phyloP scores from a whole-genome alignment of 2,329 filamentous ascomycete species.

The Epichloe glyceriae region DNA sequence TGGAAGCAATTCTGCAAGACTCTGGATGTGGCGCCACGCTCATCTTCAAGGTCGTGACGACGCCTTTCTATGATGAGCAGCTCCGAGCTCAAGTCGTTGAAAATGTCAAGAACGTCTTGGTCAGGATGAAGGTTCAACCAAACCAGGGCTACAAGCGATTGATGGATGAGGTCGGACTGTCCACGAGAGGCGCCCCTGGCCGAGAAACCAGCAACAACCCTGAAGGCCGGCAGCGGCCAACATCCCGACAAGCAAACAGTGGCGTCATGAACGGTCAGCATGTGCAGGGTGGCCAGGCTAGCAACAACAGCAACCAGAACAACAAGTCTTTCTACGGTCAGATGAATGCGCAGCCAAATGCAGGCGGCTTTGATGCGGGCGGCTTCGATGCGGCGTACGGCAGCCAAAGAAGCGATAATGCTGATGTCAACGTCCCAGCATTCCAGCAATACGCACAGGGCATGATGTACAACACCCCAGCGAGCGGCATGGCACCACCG shows the following conservation, averaged over 20 bases:
- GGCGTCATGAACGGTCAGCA: slow-evolving; percentile 26
- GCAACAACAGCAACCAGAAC: slow-evolving; percentile 8
- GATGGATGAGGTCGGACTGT: slow-evolving; percentile 96
- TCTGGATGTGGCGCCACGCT: slow-evolving; percentile 85
- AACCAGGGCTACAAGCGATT: slow-evolving; percentile 94
- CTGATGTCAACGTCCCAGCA: slow-evolving; percentile 34
- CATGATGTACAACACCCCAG: slow-evolving; percentile 36
- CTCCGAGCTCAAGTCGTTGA: slow-evolving; percentile 82
- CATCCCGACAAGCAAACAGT: slow-evolving; percentile 38
- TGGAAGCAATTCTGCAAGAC: slow-evolving; percentile 85
- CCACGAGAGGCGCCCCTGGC: slow-evolving; percentile 42
- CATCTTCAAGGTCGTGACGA: slow-evolving; percentile 97
- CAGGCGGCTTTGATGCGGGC: slow-evolving; percentile 36
- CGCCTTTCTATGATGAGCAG: slow-evolving; percentile 89
- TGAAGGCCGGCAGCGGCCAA: slow-evolving; percentile 41
- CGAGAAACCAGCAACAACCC: slow-evolving; percentile 31
- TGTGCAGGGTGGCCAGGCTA: slow-evolving; percentile 24
- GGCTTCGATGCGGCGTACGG: slow-evolving; percentile 40
- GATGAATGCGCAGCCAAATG: slow-evolving; percentile 27
- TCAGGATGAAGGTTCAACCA: slow-evolving; percentile 84
- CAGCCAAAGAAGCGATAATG: slow-evolving; percentile 38
- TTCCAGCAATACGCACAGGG: slow-evolving; percentile 39
- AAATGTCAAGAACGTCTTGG: slow-evolving; percentile 78
- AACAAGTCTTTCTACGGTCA: slow-evolving; percentile 41
- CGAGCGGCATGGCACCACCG: slow-evolving; percentile 30